Base-by-base conservation (phyloP, 2,329 filamentous ascomycete species). In the Teratosphaeria epicoccoides region DNA sequence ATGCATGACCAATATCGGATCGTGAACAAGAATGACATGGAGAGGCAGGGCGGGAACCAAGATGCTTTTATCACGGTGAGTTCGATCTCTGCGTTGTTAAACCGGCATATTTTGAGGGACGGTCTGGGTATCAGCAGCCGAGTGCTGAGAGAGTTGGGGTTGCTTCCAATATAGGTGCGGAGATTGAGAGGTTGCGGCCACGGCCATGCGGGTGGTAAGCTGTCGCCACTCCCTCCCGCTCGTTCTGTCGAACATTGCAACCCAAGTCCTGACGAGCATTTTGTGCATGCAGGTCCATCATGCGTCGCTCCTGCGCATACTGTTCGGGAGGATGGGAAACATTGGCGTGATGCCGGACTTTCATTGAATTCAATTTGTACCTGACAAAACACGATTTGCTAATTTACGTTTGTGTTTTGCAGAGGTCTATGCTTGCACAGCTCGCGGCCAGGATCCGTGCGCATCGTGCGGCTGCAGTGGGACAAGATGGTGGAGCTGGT, bases 1-100 rank as follows among this genome's bases (percentile, higher is more conserved):
- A 76, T 84, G 69, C 74, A 82, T 33, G 71, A 80, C 49, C 75
- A 74, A 49, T 81, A 84, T 52, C 73, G 76, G 52, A 85, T 85
- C 59, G 80, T 76, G 51, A 77, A 74, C 55, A 73, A 80, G 59
- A 85, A 85, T 60, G 80, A 84, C 59, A 73, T 78, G 54, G 74
- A 80, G 52, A 73, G 79, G 28, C 76, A 75, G 55, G 79, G 76
- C 14, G 79, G 79, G 12, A 74, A 77, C 58, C 74, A 74, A 51
- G 79, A 83, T 54, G 76, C 76, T 40, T 76, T 73, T 54, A 75
- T 83, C 47, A 80, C 78, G 56, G 65, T 68, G 54, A 60, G 65
- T 61, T 24, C 33, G 33, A 40, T 40, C 20, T 40, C 33, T 40
- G 33, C 14, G n/a, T 40, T 40, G 14, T 40, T 40, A 17, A 40